Conservation (phyloP, 202 grass and related monocot genomes). For the Miscanthus sacchariflorus region DNA sequence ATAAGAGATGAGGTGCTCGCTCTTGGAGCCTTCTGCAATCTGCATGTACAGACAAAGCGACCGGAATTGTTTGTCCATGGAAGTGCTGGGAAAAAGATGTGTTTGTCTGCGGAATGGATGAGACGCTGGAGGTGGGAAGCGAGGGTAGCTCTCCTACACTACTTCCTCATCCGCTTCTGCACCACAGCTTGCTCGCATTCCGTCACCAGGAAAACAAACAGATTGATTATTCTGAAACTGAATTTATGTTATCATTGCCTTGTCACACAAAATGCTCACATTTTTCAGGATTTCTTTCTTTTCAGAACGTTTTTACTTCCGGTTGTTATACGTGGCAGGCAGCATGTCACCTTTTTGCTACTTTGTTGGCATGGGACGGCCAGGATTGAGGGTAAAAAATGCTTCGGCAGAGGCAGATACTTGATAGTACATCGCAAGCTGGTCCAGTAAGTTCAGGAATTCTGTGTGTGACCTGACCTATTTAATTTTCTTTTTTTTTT, state of each 20-base stretch:
- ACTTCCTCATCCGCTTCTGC: slow-evolving; percentile 78
- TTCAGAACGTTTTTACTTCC: no score
- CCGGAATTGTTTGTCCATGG: slow-evolving; percentile 29
- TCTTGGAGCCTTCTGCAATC: background rate
- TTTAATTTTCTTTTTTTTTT: no score
- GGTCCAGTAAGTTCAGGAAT: no score
- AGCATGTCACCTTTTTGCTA: no score
- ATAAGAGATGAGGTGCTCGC: slow-evolving; percentile 43
- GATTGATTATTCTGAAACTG: background rate
- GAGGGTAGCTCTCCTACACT: slow-evolving; percentile 70
- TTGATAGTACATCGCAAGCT: no score
- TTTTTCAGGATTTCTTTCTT: background rate
- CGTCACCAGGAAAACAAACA: background rate
- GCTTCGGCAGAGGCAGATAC: no score
- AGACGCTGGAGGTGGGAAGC: slow-evolving; percentile 71
- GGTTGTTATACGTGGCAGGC: no score
- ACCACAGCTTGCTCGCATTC: slow-evolving; percentile 5
- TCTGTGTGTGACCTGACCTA: no score
- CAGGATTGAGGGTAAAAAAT: no score
- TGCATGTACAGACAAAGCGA: background rate
- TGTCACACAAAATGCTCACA: slow-evolving; percentile 11
- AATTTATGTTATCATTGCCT: background rate
- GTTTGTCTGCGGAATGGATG: slow-evolving; percentile 50
- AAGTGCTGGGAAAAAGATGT: slow-evolving; percentile 5
- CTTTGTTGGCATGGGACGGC: no score